Conservation (phyloP, 2,329 filamentous ascomycete genomes). For the Diaporthe sp. region DNA sequence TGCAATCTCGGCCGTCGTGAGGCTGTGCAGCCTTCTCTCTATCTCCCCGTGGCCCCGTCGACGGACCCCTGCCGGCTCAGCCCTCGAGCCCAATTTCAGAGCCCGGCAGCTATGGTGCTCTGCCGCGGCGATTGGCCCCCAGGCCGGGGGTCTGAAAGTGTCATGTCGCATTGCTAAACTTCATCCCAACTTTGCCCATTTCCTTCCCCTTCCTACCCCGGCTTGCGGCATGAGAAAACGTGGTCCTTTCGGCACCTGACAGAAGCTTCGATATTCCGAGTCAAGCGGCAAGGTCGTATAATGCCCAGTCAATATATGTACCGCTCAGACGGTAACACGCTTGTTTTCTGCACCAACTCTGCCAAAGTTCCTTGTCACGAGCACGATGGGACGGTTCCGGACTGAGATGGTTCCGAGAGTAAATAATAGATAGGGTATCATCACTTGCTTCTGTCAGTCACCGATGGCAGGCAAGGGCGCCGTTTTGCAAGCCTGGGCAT, state of each 20-base stretch:
- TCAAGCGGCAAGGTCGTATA: conserved; percentile 17
- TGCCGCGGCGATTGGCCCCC: conserved; percentile 16
- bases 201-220: background rate
- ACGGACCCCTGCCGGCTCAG: conserved; percentile 21
- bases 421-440: conserved; percentile 40
- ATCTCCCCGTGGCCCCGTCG: conserved; percentile 1
- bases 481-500: background rate
- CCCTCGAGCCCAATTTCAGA: conserved; percentile 24
- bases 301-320: conserved; percentile 19
- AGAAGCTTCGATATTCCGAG: conserved; percentile 17
- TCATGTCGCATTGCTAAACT: conserved; percentile 28
- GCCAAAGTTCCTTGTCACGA: conserved; percentile 17
- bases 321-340: conserved; percentile 26
- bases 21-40: conserved; percentile 30
- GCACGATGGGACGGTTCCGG: conserved; percentile 1
- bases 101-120: background rate
- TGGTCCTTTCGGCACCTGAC: conserved; percentile 21
- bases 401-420: conserved; percentile 42
- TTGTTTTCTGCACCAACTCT: background rate
- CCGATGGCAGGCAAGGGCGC: conserved; percentile 1
- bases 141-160: background rate
- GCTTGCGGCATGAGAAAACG: conserved; percentile 19
- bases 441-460: conserved; percentile 14
- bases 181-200: conserved; percentile 22
- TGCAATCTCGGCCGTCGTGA: conserved; percentile 36